A percentile compares a stretch with the other conserved stretches of the same genome.
Evolutionary conservation across 2,329 filamentous ascomycete genomes (phyloP).

Genomic region (Neonectria magnoliae): DNA sequence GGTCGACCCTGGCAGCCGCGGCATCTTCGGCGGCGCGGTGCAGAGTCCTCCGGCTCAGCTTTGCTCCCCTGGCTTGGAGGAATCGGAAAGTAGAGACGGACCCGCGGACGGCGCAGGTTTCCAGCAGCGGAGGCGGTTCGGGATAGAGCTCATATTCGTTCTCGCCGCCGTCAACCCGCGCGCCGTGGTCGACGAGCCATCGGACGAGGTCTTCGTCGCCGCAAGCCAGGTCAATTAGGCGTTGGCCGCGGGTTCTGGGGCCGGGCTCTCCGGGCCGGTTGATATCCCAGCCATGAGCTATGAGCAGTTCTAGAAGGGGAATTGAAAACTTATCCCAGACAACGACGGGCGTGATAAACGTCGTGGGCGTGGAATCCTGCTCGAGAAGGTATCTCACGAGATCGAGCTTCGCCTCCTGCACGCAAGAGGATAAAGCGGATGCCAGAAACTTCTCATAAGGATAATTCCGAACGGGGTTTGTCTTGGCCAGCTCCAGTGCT

Average conservation of each 20-base stretch:
- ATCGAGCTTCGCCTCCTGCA: background rate
- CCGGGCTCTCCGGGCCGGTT: slow-evolving; percentile 1
- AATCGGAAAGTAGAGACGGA: slow-evolving; percentile 7
- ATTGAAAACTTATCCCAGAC: slow-evolving; percentile 12
- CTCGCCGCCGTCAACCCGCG: slow-evolving; percentile 12
- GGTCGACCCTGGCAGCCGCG: background rate
- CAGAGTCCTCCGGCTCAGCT: slow-evolving; percentile 5
- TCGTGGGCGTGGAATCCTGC: background rate
- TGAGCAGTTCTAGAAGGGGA: slow-evolving; percentile 14
- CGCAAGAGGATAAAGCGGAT: background rate
- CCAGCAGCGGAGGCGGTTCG: slow-evolving; percentile 3
- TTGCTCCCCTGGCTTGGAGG: background rate
- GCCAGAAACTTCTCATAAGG: background rate
- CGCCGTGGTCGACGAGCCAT: slow-evolving; percentile 24
- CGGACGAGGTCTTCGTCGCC: slow-evolving; percentile 7
- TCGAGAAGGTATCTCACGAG: slow-evolving; percentile 13
- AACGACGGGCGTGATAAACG: background rate
- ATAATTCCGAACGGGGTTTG: background rate
- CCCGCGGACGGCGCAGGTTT: slow-evolving; percentile 8
- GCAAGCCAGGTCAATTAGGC: slow-evolving; percentile 18
- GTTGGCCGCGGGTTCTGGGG: background rate
- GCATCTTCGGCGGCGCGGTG: background rate
- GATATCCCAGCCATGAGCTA: slow-evolving; percentile 21
- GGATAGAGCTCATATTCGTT: slow-evolving; percentile 6
- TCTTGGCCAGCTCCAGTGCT: background rate